Evolutionary conservation across 495 filamentous ascomycete species (phyloP).

Genomic region (Daldinia loculata): DNA sequence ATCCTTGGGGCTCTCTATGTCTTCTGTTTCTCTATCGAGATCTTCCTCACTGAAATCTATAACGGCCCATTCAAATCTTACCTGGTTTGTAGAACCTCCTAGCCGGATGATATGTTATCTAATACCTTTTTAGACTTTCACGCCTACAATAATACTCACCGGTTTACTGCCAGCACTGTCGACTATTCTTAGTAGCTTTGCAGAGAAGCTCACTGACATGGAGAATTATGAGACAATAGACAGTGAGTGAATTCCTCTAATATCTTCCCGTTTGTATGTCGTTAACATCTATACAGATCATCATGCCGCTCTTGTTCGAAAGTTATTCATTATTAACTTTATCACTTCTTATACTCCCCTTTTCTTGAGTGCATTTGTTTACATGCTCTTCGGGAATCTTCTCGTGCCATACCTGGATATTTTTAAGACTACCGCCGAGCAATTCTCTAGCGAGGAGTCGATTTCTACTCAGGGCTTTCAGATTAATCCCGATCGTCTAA

Average conservation of each 20-base stretch:
- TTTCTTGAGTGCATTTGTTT: constrained; percentile 94
- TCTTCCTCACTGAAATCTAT: constrained; percentile 95
- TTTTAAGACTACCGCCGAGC: constrained; percentile 78
- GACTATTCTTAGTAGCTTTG: constrained; percentile 76
- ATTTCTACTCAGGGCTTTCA: constrained; percentile 73
- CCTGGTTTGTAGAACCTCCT: constrained; percentile 64
- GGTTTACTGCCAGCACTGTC: constrained; percentile 80
- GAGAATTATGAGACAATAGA: constrained; percentile 93
- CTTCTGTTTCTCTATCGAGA: constrained; percentile 91
- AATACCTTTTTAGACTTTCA: constrained; percentile 69
- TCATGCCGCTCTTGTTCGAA: constrained; percentile 81
- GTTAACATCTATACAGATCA: constrained; percentile 57
- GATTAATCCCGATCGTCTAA: constrained; percentile 84
- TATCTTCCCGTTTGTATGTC: background rate
- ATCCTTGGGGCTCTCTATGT: constrained; percentile 84
- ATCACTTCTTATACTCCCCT: constrained; percentile 95
- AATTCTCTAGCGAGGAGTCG: constrained; percentile 77
- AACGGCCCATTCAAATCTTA: constrained; percentile 86
- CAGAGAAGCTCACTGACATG: constrained; percentile 79
- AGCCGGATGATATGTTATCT: constrained; percentile 40
- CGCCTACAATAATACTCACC: constrained; percentile 88
- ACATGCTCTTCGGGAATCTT: constrained; percentile 88
- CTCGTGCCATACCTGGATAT: constrained; percentile 92
- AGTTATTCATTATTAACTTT: constrained; percentile 96
- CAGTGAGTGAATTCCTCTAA: constrained; percentile 45